phyloP scores from a whole-genome alignment of 768 basidiomycete genomes.

The Pisolithus marmoratus region DNA sequence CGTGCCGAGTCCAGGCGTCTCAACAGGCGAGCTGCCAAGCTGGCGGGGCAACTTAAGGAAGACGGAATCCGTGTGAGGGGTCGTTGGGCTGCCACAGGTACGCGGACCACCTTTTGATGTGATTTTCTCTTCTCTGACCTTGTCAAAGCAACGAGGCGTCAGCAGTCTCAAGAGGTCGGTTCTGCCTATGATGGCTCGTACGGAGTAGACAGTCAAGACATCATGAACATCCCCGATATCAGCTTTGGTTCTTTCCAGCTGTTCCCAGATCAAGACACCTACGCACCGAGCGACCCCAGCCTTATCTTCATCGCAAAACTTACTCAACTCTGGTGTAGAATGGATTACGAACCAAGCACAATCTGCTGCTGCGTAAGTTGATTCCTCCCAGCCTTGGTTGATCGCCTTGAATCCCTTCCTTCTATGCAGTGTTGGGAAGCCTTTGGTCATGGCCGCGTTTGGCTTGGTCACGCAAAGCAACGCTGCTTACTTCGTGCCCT shows the following conservation, averaged over 20 bases:
- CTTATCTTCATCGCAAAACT: conserved; percentile 48
- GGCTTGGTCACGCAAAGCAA: conserved; percentile 59
- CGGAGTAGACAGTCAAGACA: conserved; percentile 65
- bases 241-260: conserved; percentile 56
- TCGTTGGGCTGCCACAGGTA: conserved; percentile 53
- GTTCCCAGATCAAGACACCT: conserved; percentile 66
- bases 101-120: conserved; percentile 8
- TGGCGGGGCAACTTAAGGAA: conserved; percentile 25
- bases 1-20: conserved; percentile 45
- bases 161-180: conserved; percentile 38
- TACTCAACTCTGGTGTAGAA: conserved; percentile 41
- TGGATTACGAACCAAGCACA: conserved; percentile 53
- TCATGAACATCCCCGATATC: conserved; percentile 50
- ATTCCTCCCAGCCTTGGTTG: neutral
- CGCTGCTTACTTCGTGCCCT: conserved; percentile 52
- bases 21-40: conserved; percentile 31
- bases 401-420: conserved; percentile 5
- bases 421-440: conserved; percentile 45
- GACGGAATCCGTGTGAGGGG: conserved; percentile 51
- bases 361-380: conserved; percentile 37
- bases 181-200: conserved; percentile 55
- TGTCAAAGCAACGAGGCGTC: conserved; percentile 41
- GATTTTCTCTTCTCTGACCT: conserved; percentile 4
- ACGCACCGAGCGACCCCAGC: conserved; percentile 43
- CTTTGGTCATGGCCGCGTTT: conserved; percentile 46